Evolutionary conservation across 2,329 filamentous ascomycete species (phyloP).

Genomic region (Fonsecaea pugnacius): DNA sequence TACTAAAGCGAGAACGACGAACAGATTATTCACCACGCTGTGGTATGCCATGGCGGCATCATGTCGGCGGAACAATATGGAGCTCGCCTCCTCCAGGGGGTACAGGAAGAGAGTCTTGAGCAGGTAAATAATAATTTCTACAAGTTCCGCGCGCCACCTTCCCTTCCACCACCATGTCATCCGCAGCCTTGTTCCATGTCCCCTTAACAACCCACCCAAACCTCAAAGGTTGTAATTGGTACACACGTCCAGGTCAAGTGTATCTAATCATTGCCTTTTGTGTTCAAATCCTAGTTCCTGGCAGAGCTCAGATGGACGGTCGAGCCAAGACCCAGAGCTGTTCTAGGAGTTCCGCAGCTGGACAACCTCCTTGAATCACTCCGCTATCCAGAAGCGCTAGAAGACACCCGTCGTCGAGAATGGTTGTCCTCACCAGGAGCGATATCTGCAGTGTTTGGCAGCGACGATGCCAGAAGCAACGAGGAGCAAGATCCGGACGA

Average conservation of each 20-base stretch:
- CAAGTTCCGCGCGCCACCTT: constrained; percentile 9
- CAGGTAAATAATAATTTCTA: constrained; percentile 49
- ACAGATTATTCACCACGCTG: neutral
- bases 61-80: constrained; percentile 34
- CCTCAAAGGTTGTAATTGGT: neutral
- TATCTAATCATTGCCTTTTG: neutral
- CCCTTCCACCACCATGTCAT: constrained; percentile 4
- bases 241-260: neutral
- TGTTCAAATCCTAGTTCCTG: constrained; percentile 45
- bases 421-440: constrained; percentile 15
- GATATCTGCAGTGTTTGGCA: constrained; percentile 1
- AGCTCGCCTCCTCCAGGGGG: constrained; percentile 57
- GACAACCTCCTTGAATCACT: constrained; percentile 51
- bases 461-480: constrained; percentile 5
- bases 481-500: constrained; percentile 6
- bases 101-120: constrained; percentile 55
- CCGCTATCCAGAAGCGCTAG: constrained; percentile 35
- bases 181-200: constrained; percentile 9
- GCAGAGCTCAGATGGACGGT: constrained; percentile 43
- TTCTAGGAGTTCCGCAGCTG: constrained; percentile 53
- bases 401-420: constrained; percentile 12
- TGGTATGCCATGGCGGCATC: constrained; percentile 28
- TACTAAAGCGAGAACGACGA: neutral
- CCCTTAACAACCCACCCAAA: no score
- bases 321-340: constrained; percentile 27